Evolutionary conservation across 768 basidiomycete genomes (phyloP).

Genomic region (Pleurotus cornucopiae): DNA sequence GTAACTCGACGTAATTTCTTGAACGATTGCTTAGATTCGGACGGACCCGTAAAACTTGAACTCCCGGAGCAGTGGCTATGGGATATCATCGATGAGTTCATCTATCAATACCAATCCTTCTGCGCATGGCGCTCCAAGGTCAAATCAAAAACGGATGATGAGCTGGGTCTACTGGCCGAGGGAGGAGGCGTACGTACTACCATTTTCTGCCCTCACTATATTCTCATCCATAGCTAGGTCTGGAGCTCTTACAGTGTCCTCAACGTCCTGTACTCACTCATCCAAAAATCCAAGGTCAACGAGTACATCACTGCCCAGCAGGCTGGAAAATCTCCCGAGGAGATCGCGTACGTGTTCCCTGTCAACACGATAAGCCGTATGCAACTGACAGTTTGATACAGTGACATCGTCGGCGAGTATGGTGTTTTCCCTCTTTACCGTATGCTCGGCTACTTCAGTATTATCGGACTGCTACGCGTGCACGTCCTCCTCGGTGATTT

Average conservation of each 20-base stretch:
- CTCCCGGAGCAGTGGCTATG: conserved; percentile 98
- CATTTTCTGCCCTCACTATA: neutral
- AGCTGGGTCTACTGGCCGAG: conserved; percentile 76
- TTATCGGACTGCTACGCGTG: conserved; percentile 92
- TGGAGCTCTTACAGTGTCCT: conserved; percentile 99
- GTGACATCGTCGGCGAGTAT: conserved; percentile 88
- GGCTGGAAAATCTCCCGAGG: conserved; percentile 74
- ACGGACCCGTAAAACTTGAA: conserved; percentile 88
- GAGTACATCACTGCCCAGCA: conserved; percentile 85
- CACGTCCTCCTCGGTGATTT: conserved; percentile 96
- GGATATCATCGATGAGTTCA: conserved; percentile 97
- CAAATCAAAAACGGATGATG: conserved; percentile 85
- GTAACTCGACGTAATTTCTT: neutral
- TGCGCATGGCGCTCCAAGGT: conserved; percentile 87
- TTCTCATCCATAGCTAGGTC: conserved; percentile 42
- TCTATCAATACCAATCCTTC: conserved; percentile 98
- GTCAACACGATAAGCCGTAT: neutral
- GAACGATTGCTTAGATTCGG: conserved; percentile 62
- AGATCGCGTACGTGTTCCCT: conserved; percentile 63
- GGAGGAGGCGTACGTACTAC: conserved; percentile 51
- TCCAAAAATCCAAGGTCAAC: conserved; percentile 95
- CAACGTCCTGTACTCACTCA: conserved; percentile 96
- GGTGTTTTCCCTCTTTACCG: conserved; percentile 87
- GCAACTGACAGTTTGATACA: conserved; percentile 21
- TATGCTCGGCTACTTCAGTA: conserved; percentile 94